Conservation (phyloP, 768 basidiomycete genomes). For the Calvatia gigantea region DNA sequence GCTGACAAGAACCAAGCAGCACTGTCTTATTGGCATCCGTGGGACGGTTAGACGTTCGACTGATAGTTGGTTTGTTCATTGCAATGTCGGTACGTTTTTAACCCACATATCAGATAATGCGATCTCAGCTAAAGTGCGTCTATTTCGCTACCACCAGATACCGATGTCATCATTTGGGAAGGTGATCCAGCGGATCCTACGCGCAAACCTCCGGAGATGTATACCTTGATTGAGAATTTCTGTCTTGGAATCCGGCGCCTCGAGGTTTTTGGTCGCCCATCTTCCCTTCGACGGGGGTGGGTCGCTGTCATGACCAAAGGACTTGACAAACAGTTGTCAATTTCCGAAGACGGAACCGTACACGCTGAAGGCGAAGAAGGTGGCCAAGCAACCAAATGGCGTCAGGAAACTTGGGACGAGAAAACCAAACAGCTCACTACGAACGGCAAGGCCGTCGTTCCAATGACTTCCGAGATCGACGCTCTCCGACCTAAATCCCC, state of each 20-base stretch:
- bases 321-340: slow-evolving; percentile 50
- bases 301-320: slow-evolving; percentile 75
- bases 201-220: slow-evolving; percentile 92
- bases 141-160: slow-evolving; percentile 49
- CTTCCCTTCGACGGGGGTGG: slow-evolving; percentile 84
- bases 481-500: slow-evolving; percentile 85
- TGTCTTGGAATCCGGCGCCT: slow-evolving; percentile 91
- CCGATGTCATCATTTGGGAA: slow-evolving; percentile 97
- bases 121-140: neutral
- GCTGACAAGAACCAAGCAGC: slow-evolving; percentile 88
- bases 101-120: neutral
- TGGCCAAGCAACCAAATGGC: slow-evolving; percentile 49
- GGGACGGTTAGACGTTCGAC: slow-evolving; percentile 94
- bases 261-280: slow-evolving; percentile 79
- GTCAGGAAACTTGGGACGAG: slow-evolving; percentile 62
- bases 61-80: slow-evolving; percentile 96
- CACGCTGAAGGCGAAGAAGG: slow-evolving; percentile 39
- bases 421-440: slow-evolving; percentile 52
- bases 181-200: slow-evolving; percentile 82
- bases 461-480: slow-evolving; percentile 78
- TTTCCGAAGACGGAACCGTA: slow-evolving; percentile 26
- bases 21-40: slow-evolving; percentile 95
- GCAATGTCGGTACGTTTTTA: slow-evolving; percentile 78
- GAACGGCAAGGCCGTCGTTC: slow-evolving; percentile 60
- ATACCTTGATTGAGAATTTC: slow-evolving; percentile 95